A percentile compares a stretch with the other conserved stretches of the same genome.
Conservation (phyloP, 2,329 filamentous ascomycete genomes). For the Ceratocystis ficicola region DNA sequence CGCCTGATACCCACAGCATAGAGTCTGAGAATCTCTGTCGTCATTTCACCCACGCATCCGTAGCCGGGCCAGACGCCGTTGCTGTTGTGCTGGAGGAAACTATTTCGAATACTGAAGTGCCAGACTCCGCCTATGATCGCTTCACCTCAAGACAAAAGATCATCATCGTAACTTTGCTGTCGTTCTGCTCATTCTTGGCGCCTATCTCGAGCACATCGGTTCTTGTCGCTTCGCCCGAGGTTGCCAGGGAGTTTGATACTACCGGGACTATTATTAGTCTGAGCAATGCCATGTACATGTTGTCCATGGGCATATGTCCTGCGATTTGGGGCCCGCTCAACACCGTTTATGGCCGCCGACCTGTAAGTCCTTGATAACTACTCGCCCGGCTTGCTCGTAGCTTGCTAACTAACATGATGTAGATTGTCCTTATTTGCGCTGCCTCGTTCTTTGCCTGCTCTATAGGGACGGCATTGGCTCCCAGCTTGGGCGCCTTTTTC, state of each 20-base stretch:
- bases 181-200: conserved; percentile 63
- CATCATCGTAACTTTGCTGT: conserved; percentile 55
- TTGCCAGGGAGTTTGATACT: conserved; percentile 52
- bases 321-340: conserved; percentile 63
- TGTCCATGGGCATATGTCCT: conserved; percentile 59
- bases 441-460: conserved; percentile 55
- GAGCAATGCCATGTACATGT: conserved; percentile 62
- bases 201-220: conserved; percentile 65
- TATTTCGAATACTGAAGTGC: conserved; percentile 28
- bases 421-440: conserved; percentile 42
- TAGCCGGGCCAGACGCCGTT: conserved; percentile 20
- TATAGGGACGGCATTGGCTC: conserved; percentile 59
- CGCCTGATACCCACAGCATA: conserved; percentile 8
- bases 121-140: conserved; percentile 51
- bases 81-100: conserved; percentile 19
- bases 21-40: conserved; percentile 15
- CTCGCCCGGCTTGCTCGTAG: neutral
- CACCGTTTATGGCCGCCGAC: conserved; percentile 48
- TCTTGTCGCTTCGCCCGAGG: conserved; percentile 60
- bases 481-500: conserved; percentile 59
- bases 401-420: neutral
- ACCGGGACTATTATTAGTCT: conserved; percentile 59
- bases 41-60: conserved; percentile 18
- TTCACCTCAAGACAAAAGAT: conserved; percentile 51
- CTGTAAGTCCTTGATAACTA: conserved; percentile 33